Evolutionary conservation across 495 filamentous ascomycete species (phyloP), one percentile per base, ranked within the genome.

Genomic region (Saxophila tyrrhenica): DNA sequence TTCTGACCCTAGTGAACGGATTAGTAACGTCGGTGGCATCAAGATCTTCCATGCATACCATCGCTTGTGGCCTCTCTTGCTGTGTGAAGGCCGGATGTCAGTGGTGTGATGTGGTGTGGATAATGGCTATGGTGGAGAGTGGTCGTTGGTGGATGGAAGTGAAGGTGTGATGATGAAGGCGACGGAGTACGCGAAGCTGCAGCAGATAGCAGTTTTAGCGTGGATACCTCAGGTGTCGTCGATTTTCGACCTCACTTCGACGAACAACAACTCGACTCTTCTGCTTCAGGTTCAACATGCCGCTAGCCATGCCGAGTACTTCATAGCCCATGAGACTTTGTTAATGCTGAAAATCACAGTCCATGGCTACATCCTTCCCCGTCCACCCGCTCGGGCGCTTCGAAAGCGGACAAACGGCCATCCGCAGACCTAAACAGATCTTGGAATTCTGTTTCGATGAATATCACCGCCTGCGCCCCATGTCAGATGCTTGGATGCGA

Each of bases 401-500:
- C 59, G 67, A 48, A 25, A 23, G 24, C 62, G 29, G 80, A 78
- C 51, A 50, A 25, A 55, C 56, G 17, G 25, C 52, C 39, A 58
- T 55, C n/a, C 17, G 42, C 15, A 35, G 56, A 5, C 54, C 57
- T 5, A 54, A 89, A 84, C 92, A 98, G 71, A 86, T 96, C 49
- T 75, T 87, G 1, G 86, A 73, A 65, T 98, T 96, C 67, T 97
- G 91, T 0, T 96, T 89, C 68, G 88, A 96, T 69, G 74, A 86
- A 11, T 66, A 87, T 13, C 94, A 85, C 67, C 61, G 19, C 0
- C 25, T 75, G n/a, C 88, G 86, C 62, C 82, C 72, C 47, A 77
- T 85, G 11, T 88, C 87, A 44, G 82, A 86, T 41, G 80, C 82
- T 13, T 90, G 87, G 0, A 61, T 99, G 39, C 77, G 78, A 45